Evolutionary conservation across 73 alveolate species (phyloP), one percentile per base, ranked within the genome.

Genomic region (Durusdinium trenchii): DNA sequence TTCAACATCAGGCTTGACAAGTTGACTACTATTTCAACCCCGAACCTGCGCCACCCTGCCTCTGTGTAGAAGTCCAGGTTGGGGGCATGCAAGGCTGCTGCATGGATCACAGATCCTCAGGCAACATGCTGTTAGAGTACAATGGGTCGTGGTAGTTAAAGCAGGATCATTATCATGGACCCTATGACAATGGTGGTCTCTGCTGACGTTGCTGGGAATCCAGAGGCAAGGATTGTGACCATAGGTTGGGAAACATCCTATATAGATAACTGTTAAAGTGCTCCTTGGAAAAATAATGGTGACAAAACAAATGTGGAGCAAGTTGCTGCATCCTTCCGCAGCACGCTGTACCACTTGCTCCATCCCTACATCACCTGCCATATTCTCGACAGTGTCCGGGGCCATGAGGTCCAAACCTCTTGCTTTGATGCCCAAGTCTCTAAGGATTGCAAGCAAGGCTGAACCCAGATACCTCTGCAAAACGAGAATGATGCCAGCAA

Each of bases 41-140:
- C n/a, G n/a, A n/a, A n/a, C n/a, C n/a, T 32, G 40, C 76, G 35
- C 46, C 42, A 16, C 0, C 23, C 94, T 6, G 67, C 83, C 43
- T 90, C 96, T 5, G 62, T 64, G 86, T 90, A 90, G 96, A 90
- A 90, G 86, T 90, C 96, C 43, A 67, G 86, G 86, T 90, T 90
- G 3, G 96, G 96, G 6, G 96, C 96, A 28, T 90, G 96, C 50
- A 90, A 75, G 30, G 96, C 96, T 0, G 96, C 96, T 1, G 96
- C 67, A 52, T 90, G 96, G 86, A 90, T 90, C 86, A 90, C 67
- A 57, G 96, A 81, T 81, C 46, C 50, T 47, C 91, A 81, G 20
- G 64, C 91, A 60, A 12, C 69, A 57, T 16, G 69, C 23, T 57
- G 12, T n/a, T n/a, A n/a, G n/a, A n/a, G n/a, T n/a, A n/a, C n/a